Evolutionary conservation across 371 early-diverging fungal genomes (phyloP), one percentile per base, ranked within the genome.

Genomic region (Mucor circinelloides): DNA sequence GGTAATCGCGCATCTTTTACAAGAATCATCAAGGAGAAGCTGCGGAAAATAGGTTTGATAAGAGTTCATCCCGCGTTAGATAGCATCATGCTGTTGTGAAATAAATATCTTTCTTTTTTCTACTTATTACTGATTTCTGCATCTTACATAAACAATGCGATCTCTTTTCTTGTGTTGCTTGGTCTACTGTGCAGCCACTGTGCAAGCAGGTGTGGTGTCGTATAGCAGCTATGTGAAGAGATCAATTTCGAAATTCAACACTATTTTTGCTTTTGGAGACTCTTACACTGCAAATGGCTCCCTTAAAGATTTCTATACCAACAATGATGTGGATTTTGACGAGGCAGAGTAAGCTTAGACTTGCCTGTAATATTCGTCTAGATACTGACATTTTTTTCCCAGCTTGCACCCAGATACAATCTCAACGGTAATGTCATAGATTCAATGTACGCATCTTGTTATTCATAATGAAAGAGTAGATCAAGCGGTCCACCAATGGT

Each of bases 211-310:
- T 25, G 25, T 50, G 6, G 50, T 50, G 19, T 12, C 50, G 12
- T 25, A 23, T 50, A 25, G 25, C 12, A 50, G 50, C 21, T 50
- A 50, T 13, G 7, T 25, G 4, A 21, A 25, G 23, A 8, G 50
- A 50, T 23, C 50, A 0, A 23, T 50, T 17, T 17, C 59, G 10
- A 40, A 25, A 8, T 60, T 60, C 28, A 44, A 48, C n/a, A 46
- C 58, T 15, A 44, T 69, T 7, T 17, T 60, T 52, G 64, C 60
- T 5, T 69, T 69, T 64, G 69, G 69, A n/a, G 69, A 69, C 30
- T 69, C 69, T 17, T 69, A 69, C n/a, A 60, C 69, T 10, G 69
- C 64, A 19, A 55, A 69, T 60, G 60, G 59, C 0, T 64, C 65
- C 1, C 21, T 60, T 2, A 50, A 64, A 31, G 10, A 17, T 13